Evolutionary conservation across 257 asterid species (phyloP).

Genomic region (Eucommia ulmoides): DNA sequence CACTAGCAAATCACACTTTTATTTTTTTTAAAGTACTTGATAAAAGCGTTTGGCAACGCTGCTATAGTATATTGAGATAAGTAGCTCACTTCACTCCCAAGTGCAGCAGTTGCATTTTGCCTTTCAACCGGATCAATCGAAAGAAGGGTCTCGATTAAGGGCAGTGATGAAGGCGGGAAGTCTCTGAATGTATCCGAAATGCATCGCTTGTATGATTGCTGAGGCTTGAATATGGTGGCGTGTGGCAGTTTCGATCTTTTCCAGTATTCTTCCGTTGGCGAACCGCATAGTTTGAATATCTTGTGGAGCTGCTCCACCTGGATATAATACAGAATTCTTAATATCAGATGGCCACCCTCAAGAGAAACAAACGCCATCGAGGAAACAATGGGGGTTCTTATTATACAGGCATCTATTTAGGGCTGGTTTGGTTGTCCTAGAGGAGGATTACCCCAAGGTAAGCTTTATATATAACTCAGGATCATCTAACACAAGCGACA

Average conservation of each 20-base stretch:
- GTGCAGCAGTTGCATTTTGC: constrained; percentile 62
- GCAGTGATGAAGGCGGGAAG: constrained; percentile 67
- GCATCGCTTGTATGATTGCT: constrained; percentile 69
- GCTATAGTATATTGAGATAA: no score
- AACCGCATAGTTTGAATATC: constrained; percentile 86
- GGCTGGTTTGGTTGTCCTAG: no score
- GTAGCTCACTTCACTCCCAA: constrained; percentile 57
- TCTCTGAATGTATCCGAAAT: constrained; percentile 55
- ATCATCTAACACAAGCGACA: no score
- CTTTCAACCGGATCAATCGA: constrained; percentile 79
- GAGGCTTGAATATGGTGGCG: constrained; percentile 83
- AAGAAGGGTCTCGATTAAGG: constrained; percentile 68
- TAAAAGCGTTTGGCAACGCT: no score
- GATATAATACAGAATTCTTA: constrained; percentile 9
- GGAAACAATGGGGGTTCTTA: no score
- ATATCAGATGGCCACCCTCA: no score
- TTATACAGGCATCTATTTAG: no score
- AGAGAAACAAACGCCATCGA: no score
- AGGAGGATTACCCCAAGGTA: no score
- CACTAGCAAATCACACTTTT: no score
- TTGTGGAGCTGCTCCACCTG: constrained; percentile 90
- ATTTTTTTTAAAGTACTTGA: no score
- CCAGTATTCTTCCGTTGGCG: constrained; percentile 82
- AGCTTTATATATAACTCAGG: no score
- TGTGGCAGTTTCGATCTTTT: constrained; percentile 73